Conservation (phyloP, 2,329 filamentous ascomycete genomes). For the Xenosphaeropsis pyriputrescens region DNA sequence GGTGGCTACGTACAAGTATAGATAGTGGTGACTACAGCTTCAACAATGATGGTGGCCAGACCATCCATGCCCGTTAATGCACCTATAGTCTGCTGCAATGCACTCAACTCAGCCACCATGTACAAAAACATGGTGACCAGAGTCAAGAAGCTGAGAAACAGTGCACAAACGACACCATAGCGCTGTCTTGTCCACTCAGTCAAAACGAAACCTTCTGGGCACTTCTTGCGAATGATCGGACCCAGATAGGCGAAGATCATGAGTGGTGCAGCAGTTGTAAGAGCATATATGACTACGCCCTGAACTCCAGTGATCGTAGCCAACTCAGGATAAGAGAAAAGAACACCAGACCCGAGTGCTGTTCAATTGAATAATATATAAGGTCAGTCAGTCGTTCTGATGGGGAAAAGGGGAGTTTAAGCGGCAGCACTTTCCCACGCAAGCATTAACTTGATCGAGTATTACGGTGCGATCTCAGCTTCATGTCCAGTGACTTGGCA, state of each 20-base stretch:
- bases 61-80: conserved; percentile 61
- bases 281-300: conserved; percentile 61
- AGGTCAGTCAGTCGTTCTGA: conserved; percentile 26
- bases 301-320: conserved; percentile 68
- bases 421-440: conserved; percentile 97
- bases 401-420: conserved; percentile 27
- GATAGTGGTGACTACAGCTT: conserved; percentile 65
- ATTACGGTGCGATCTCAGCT: conserved; percentile 91
- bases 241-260: conserved; percentile 62
- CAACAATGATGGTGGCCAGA: conserved; percentile 61
- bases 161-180: conserved; percentile 52
- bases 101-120: conserved; percentile 75
- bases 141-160: conserved; percentile 66
- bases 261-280: conserved; percentile 58
- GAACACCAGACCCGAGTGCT: conserved; percentile 73
- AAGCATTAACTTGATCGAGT: conserved; percentile 99
- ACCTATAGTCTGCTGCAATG: conserved; percentile 64
- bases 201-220: conserved; percentile 70
- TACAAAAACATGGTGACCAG: conserved; percentile 73
- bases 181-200: conserved; percentile 75
- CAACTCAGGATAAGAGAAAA: conserved; percentile 72
- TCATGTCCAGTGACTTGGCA: conserved; percentile 27
- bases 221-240: conserved; percentile 65
- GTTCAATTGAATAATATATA: conserved; percentile 11
- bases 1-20: conserved; percentile 51